These are phyloP conservation scores for Beta lomatogona DNA, from an alignment of 179 eudicot species.

Conservation along the genomic window DNA sequence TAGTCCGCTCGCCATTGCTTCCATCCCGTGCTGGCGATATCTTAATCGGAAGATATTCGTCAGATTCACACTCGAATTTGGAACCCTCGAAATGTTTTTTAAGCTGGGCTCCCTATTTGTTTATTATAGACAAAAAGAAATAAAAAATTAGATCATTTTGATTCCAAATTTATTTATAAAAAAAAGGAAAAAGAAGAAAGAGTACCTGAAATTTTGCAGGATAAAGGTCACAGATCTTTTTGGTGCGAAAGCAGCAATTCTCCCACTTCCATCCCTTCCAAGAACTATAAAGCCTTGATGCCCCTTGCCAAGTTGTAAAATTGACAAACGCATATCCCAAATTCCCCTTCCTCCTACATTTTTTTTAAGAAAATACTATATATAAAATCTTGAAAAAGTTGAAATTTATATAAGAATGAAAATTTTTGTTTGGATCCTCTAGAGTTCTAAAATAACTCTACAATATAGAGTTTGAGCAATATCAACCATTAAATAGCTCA, in stretches of 20 bases:
- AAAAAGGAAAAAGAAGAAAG: too few species aligned
- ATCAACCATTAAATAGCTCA: too few species aligned
- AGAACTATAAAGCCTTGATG: slow-evolving; percentile 16
- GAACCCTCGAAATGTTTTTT: slow-evolving; percentile 31
- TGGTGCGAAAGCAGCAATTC: slow-evolving; percentile 8
- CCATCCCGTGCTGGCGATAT: slow-evolving; percentile 45
- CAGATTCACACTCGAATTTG: slow-evolving; percentile 22
- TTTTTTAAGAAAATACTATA: neutral
- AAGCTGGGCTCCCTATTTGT: slow-evolving; percentile 37
- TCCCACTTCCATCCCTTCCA: slow-evolving; percentile 34
- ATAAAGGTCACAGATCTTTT: slow-evolving; percentile 38
- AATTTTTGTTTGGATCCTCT: too few species aligned
- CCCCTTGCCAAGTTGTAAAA: slow-evolving; percentile 37
- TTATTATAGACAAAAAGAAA: neutral
- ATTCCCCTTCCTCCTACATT: slow-evolving; percentile 29
- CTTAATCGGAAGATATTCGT: slow-evolving; percentile 44
- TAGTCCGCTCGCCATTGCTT: neutral
- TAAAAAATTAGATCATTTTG: neutral
- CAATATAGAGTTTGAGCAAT: too few species aligned
- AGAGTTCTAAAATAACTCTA: too few species aligned
- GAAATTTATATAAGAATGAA: too few species aligned
- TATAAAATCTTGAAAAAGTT: too few species aligned
- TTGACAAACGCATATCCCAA: slow-evolving; percentile 54
- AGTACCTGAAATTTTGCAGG: slow-evolving; percentile 48
- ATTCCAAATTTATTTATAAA: too few species aligned